Evolutionary conservation across 2,329 filamentous ascomycete species (phyloP).

Genomic region (Fonsecaea pugnacius): DNA sequence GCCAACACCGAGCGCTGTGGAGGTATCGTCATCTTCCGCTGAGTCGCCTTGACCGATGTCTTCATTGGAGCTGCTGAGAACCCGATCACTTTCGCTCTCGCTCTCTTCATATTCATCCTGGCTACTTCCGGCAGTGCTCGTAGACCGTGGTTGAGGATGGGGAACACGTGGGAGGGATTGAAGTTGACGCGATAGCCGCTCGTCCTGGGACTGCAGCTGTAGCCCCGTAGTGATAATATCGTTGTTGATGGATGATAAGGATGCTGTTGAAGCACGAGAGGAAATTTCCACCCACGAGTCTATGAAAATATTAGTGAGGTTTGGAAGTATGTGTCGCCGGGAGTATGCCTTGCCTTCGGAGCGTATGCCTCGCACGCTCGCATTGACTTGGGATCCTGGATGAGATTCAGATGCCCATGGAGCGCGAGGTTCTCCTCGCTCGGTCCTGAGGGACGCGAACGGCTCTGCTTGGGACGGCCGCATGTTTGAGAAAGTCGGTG

Average conservation of each 20-base stretch:
- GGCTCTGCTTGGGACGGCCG: slow-evolving; percentile 32
- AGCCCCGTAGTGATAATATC: slow-evolving; percentile 91
- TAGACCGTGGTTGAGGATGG: slow-evolving; percentile 48
- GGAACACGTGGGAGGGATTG: slow-evolving; percentile 40
- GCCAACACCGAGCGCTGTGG: slow-evolving; percentile 75
- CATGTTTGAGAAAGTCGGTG: slow-evolving; percentile 21
- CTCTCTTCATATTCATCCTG: slow-evolving; percentile 95
- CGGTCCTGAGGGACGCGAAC: slow-evolving; percentile 28
- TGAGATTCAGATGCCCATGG: slow-evolving; percentile 23
- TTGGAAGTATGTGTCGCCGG: slow-evolving; percentile 17
- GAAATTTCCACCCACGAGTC: slow-evolving; percentile 97
- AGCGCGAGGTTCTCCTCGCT: slow-evolving; percentile 24
- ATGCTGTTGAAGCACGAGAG: slow-evolving; percentile 91
- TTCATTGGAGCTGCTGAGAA: slow-evolving; percentile 68
- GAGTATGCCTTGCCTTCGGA: slow-evolving; percentile 35
- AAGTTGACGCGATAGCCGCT: slow-evolving; percentile 64
- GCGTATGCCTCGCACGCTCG: slow-evolving; percentile 31
- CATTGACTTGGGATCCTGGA: slow-evolving; percentile 11
- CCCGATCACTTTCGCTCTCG: slow-evolving; percentile 81
- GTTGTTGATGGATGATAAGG: slow-evolving; percentile 73
- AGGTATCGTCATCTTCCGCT: slow-evolving; percentile 72
- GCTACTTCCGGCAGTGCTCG: slow-evolving; percentile 66
- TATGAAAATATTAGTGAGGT: slow-evolving; percentile 56
- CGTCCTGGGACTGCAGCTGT: slow-evolving; percentile 67
- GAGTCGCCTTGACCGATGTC: slow-evolving; percentile 49